These are phyloP conservation scores for Dictyophora rubrovolvata DNA, from an alignment of 768 basidiomycete genomes.

Conservation along the genomic window DNA sequence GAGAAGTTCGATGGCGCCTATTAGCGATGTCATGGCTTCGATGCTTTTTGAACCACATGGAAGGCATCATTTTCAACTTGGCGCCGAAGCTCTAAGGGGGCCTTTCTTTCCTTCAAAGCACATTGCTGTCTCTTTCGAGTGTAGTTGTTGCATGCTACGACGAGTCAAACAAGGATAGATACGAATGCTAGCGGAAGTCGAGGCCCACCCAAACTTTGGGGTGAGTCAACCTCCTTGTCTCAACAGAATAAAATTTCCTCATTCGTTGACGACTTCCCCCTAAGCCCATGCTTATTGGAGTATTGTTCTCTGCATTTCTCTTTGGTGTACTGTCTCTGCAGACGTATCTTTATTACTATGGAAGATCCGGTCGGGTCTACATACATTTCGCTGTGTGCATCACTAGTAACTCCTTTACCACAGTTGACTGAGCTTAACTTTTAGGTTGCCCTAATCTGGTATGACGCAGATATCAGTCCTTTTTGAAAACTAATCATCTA, in stretches of 20 bases:
- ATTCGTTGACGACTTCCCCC: neutral
- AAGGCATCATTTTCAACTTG: neutral
- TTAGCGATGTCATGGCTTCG: neutral
- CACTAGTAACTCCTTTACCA: neutral
- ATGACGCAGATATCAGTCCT: neutral
- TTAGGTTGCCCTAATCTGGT: neutral
- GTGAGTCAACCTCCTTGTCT: neutral
- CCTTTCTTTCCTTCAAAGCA: neutral
- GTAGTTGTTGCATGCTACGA: neutral
- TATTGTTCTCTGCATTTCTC: slow-evolving; percentile 15
- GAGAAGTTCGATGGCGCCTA: neutral
- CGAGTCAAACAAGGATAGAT: neutral
- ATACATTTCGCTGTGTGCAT: slow-evolving; percentile 17
- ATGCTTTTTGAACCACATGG: neutral
- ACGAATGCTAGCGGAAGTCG: neutral
- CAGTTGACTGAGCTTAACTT: neutral
- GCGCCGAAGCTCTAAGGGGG: neutral
- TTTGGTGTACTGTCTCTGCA: slow-evolving; percentile 22
- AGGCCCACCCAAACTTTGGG: neutral
- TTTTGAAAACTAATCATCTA: too few species aligned
- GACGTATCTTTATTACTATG: slow-evolving; percentile 14
- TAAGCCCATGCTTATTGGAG: slow-evolving; percentile 17
- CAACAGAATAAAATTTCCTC: neutral
- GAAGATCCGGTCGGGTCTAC: slow-evolving; percentile 15
- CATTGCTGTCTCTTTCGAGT: neutral